These are phyloP conservation scores for Phalaenopsis hybrid DNA, from an alignment of 116 monocot genomes.

Conservation along the genomic window DNA sequence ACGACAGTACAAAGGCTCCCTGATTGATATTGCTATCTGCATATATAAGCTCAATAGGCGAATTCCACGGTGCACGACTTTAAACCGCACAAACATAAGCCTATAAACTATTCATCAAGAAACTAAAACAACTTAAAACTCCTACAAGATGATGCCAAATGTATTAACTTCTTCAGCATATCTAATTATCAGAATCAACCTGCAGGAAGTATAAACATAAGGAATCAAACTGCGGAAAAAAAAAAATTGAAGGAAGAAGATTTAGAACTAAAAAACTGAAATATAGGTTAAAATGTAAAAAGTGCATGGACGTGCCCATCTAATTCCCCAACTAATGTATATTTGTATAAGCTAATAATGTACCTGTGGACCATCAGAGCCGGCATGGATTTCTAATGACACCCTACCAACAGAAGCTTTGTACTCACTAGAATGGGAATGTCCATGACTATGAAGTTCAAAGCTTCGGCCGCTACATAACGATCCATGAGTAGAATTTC, in stretches of 20 bases:
- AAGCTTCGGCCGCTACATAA: constrained; percentile 47
- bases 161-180: neutral
- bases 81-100: neutral
- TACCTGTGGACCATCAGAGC: constrained; percentile 20
- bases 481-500: constrained; percentile 33
- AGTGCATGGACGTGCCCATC: neutral
- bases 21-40: neutral
- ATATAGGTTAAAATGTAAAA: neutral
- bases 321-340: neutral
- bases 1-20: neutral
- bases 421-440: constrained; percentile 45
- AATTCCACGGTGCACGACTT: neutral
- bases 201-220: neutral
- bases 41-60: constrained; percentile 3
- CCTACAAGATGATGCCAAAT: neutral
- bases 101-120: neutral
- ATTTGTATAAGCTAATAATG: neutral
- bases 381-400: constrained; percentile 32
- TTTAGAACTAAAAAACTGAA: neutral
- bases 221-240: neutral
- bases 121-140: neutral
- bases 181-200: constrained; percentile 5
- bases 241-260: neutral
- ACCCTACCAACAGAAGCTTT: constrained; percentile 22
- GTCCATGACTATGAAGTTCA: constrained; percentile 32